Evolutionary conservation across 306 rosid species (phyloP), one percentile per base, ranked within the genome.

Genomic region (Crotalaria pallida): DNA sequence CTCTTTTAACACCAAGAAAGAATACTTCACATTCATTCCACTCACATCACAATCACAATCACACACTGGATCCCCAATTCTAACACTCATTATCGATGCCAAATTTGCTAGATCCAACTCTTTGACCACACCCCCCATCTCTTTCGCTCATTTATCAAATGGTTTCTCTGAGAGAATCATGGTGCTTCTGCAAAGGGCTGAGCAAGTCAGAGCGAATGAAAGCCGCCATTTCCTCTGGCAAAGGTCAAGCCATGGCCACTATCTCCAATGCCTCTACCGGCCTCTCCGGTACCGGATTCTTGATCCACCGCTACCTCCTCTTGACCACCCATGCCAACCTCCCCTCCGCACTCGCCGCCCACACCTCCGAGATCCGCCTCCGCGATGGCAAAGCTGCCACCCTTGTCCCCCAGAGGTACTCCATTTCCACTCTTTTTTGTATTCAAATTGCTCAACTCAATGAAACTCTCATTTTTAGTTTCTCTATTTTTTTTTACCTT

Each of bases 121-220:
- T 66, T 10, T 60, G 43, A 13, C 12, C 2, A 13, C 4, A 50
- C 36, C 34, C 4, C 41, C 41, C 33, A 21, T 31, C 7, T 48
- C 49, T 18, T 66, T 8, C 41, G 56, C 10, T 5, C 43, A 6
- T 34, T 1, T 63, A 53, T 65, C 1, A 0, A 13, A 95, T 95
- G 97, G 97, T 86, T 31, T 89, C 84, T 78, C 77, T 95, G 43
- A 83, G 85, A 27, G 97, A 95, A 57, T 84, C 99, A 15, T 89
- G 92, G 97, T 95, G 99, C 59, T 95, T 95, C 82, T 95, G 99
- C 79, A 95, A 89, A 80, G 99, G 99, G 19, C 86, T 89, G 16
- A 80, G 97, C 71, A 95, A 91, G 86, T 81, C 93, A 0, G 99
- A 95, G 86, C 74, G 84, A 53, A 89, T 85, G 90, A 89, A 89